Base-by-base conservation (phyloP, 495 filamentous ascomycete species). In the Hyaloscypha bicolor region DNA sequence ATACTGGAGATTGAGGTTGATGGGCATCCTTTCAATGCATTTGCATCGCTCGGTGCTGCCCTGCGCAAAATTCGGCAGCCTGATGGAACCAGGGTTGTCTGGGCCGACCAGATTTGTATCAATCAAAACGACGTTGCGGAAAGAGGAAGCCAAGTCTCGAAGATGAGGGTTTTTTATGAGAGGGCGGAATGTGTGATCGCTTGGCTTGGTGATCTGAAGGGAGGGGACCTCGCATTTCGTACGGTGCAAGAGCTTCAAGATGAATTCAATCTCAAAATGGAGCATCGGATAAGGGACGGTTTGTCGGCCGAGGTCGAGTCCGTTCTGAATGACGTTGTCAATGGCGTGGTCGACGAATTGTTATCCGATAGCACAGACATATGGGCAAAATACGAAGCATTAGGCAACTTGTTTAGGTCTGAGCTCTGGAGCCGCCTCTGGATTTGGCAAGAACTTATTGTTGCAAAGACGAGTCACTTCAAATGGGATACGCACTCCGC, bases 381-480 rank as follows among this genome's bases (percentile, higher is more conserved):
- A 14, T 0, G 9, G 11, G 42, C 42, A 14, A 48, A 19, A 48
- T 48, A 48, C 16, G 16, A 25, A 29, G 53, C 53, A 1, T 6
- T 56, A 6, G 53, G 22, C 53, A 31, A 56, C 53, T 29, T 56
- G 29, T 56, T 56, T 31, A 16, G 53, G 29, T 29, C 22, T 4
- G 53, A 56, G 16, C 29, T 11, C 16, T 56, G 53, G 53, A 11
- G 29, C 16, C 53, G 53, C 3, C 9, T 56, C 11, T 56, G 53
- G 53, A 31, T 56, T 11, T 31, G 53, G 22, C 53, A 56, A 56
- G 53, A 56, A 29, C 29, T 56, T 6, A 56, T 56, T 29, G 53
- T 56, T 14, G 53, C 53, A 11, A 56, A 56, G 21, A 31, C 21
- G 9, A 16, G 2, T 14, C 9, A 6, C 9, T 9, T 56, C 9